Conservation (phyloP, 2,329 filamentous ascomycete genomes). For the Fusarium sambucinum region DNA sequence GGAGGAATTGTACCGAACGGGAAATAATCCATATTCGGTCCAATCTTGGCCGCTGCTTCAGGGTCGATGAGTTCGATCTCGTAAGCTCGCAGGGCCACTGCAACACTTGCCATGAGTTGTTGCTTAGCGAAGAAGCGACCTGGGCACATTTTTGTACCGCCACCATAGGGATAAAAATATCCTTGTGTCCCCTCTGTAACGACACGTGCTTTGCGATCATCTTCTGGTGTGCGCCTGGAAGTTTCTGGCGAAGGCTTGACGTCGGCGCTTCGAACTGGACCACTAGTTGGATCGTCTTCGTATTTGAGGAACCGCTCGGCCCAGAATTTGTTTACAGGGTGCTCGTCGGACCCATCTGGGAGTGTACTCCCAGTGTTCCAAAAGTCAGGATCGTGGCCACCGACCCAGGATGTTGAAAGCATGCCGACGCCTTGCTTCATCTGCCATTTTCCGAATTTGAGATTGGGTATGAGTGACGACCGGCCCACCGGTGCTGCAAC, state of each 20-base stretch:
- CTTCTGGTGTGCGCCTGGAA: background rate
- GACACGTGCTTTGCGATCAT: conserved; percentile 11
- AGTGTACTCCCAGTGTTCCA: conserved; percentile 38
- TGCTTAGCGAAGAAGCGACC: conserved; percentile 54
- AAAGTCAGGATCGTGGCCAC: conserved; percentile 24
- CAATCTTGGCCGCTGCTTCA: conserved; percentile 18
- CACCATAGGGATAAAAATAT: conserved; percentile 53
- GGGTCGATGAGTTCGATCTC: conserved; percentile 48
- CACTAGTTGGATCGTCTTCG: conserved; percentile 36
- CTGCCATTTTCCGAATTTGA: conserved; percentile 41
- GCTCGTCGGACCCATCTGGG: conserved; percentile 13
- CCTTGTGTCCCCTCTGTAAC: conserved; percentile 45
- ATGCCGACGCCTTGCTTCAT: conserved; percentile 32
- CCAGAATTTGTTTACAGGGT: conserved; percentile 40
- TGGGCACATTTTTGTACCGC: conserved; percentile 51
- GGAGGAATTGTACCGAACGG: conserved; percentile 44
- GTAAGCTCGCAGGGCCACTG: conserved; percentile 49
- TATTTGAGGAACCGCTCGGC: conserved; percentile 43
- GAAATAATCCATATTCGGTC: conserved; percentile 41
- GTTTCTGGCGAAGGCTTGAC: background rate
- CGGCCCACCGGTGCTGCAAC: conserved; percentile 41
- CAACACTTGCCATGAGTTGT: conserved; percentile 49
- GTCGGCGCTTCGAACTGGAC: conserved; percentile 14
- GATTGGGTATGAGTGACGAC: conserved; percentile 28
- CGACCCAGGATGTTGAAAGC: conserved; percentile 30